Percentiles rank a stretch among this genome's conserved stretches.
These are phyloP conservation scores for Pseudocercospora ulei DNA, from an alignment of 2,329 filamentous ascomycete species.

Conservation along the genomic window DNA sequence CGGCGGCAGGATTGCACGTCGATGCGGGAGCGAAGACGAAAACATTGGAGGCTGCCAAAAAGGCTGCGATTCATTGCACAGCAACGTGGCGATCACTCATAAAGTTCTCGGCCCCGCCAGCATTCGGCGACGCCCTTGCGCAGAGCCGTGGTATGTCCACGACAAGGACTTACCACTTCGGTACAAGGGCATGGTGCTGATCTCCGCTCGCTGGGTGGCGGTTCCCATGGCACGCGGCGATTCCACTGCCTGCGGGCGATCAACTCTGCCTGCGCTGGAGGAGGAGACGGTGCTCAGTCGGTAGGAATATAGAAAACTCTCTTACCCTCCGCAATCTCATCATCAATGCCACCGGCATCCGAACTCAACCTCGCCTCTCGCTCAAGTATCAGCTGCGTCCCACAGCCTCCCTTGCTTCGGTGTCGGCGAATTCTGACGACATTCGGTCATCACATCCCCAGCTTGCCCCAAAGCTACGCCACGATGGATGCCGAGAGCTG, in stretches of 20 bases:
- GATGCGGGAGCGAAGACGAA: neutral
- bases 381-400: slow-evolving; percentile 1
- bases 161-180: slow-evolving; percentile 4
- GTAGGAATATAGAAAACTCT: slow-evolving; percentile 8
- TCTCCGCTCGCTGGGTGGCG: slow-evolving; percentile 1
- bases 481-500: slow-evolving; percentile 17
- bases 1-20: neutral
- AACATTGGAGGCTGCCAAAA: too few species aligned
- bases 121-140: slow-evolving; percentile 3
- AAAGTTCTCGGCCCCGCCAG: too few species aligned
- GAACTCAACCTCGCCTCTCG: slow-evolving; percentile 4
- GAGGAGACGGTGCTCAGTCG: slow-evolving; percentile 6
- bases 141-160: slow-evolving; percentile 6
- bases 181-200: neutral
- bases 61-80: neutral
- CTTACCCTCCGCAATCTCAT: slow-evolving; percentile 3
- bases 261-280: slow-evolving; percentile 8
- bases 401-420: slow-evolving; percentile 10
- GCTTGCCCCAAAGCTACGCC: slow-evolving; percentile 16
- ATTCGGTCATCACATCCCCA: slow-evolving; percentile 12
- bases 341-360: slow-evolving; percentile 3
- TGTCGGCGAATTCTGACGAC: slow-evolving; percentile 10
- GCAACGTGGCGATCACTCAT: neutral
- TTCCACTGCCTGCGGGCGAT: slow-evolving; percentile 6
- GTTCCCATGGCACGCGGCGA: slow-evolving; percentile 15